These are phyloP conservation scores for Akanthomyces dipterigenus DNA, from an alignment of 2,329 filamentous ascomycete genomes.

Conservation along the genomic window DNA sequence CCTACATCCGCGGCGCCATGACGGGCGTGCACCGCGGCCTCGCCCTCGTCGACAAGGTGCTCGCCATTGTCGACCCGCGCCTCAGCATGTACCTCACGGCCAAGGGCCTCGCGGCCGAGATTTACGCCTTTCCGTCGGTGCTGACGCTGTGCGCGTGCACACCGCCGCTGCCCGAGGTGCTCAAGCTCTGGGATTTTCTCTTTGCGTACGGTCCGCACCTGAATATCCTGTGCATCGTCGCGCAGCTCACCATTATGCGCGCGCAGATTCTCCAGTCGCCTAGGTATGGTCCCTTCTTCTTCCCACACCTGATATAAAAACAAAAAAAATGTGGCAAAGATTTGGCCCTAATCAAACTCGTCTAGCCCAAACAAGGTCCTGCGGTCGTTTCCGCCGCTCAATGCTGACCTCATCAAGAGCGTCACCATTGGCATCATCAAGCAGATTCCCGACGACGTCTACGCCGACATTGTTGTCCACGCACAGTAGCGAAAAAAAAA, in stretches of 20 bases:
- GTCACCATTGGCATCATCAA: slow-evolving; percentile 80
- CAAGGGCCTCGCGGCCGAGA: slow-evolving; percentile 84
- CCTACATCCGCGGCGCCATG: slow-evolving; percentile 93
- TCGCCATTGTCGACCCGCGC: slow-evolving; percentile 86
- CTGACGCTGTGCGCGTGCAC: slow-evolving; percentile 94
- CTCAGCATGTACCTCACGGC: slow-evolving; percentile 76
- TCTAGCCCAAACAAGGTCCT: slow-evolving; percentile 82
- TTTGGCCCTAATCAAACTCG: slow-evolving; percentile 32
- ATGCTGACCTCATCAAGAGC: slow-evolving; percentile 76
- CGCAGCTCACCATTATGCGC: slow-evolving; percentile 83
- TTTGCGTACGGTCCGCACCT: slow-evolving; percentile 93
- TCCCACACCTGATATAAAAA: not conserved
- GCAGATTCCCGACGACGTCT: slow-evolving; percentile 86
- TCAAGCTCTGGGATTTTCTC: slow-evolving; percentile 93
- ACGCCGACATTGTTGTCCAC: slow-evolving; percentile 82
- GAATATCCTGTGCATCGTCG: slow-evolving; percentile 94
- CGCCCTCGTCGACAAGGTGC: slow-evolving; percentile 82
- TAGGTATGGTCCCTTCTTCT: slow-evolving; percentile 50
- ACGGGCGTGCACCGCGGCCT: slow-evolving; percentile 92
- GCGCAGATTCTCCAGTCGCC: slow-evolving; percentile 76
- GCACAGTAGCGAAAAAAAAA: slow-evolving; percentile 56
- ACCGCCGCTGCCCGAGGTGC: slow-evolving; percentile 84
- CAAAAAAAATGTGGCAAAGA: not conserved
- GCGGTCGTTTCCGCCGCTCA: slow-evolving; percentile 77
- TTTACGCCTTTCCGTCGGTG: slow-evolving; percentile 94